phyloP scores from a whole-genome alignment of 257 asterid species.

The Solanum peruvianum region DNA sequence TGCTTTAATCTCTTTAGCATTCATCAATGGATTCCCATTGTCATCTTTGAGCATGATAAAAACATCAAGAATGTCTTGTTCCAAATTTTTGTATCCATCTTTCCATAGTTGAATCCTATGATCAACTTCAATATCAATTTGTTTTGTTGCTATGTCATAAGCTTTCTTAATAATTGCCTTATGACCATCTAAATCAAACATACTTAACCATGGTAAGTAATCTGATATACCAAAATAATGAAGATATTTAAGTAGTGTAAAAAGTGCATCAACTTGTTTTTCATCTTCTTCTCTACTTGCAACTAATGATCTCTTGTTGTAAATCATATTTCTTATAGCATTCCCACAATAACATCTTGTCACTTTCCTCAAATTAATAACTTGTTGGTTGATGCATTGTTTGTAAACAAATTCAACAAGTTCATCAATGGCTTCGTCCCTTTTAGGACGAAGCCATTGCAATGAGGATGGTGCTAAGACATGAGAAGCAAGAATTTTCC shows the following conservation, averaged over 20 bases:
- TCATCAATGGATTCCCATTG: neutral
- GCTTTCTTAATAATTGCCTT: neutral
- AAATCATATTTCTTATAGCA: neutral
- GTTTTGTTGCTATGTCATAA: neutral
- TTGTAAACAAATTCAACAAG: neutral
- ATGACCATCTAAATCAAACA: neutral
- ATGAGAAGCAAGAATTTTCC: neutral
- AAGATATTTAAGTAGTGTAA: neutral
- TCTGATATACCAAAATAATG: neutral
- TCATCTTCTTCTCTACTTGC: neutral
- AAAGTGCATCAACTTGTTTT: neutral
- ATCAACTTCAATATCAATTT: neutral
- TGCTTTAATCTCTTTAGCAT: neutral
- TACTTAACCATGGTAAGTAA: neutral
- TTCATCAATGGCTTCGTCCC: neutral
- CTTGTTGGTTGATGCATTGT: neutral
- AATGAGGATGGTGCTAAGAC: neutral
- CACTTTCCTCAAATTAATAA: neutral
- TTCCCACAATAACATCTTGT: neutral
- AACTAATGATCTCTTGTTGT: neutral
- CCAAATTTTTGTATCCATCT: neutral
- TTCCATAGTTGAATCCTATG: neutral
- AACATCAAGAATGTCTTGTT: neutral
- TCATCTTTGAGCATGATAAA: neutral
- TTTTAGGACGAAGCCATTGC: neutral